A percentile compares a stretch with the other conserved stretches of the same genome.
Evolutionary conservation across 1,284 basidiomycete species (phyloP).

Genomic region (Microstroma glucosiphilum): DNA sequence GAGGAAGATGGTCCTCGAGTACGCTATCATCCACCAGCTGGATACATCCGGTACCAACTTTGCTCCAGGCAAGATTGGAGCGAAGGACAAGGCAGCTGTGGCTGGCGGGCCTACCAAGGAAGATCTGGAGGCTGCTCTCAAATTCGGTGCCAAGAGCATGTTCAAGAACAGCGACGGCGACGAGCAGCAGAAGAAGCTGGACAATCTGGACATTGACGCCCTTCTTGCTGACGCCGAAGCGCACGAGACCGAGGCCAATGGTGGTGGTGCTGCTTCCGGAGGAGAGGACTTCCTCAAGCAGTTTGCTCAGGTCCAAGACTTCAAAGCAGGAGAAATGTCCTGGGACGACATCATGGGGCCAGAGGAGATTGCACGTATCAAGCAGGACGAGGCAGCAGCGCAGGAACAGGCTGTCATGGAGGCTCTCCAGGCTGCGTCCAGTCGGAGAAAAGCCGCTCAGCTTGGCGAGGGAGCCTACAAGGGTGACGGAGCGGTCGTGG

Average conservation of each 20-base stretch:
- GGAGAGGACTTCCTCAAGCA: slow-evolving; percentile 93
- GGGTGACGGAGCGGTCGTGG: slow-evolving; percentile 12
- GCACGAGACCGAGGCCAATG: slow-evolving; percentile 77
- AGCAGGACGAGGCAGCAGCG: slow-evolving; percentile 59
- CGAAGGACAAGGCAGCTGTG: slow-evolving; percentile 53
- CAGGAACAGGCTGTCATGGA: slow-evolving; percentile 61
- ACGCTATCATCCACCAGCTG: slow-evolving; percentile 99
- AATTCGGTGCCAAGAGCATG: slow-evolving; percentile 98
- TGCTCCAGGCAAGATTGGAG: slow-evolving; percentile 58
- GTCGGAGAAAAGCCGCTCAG: slow-evolving; percentile 63
- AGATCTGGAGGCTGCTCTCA: slow-evolving; percentile 94
- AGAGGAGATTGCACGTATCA: slow-evolving; percentile 68
- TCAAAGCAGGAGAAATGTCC: slow-evolving; percentile 86
- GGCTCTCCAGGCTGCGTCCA: slow-evolving; percentile 54
- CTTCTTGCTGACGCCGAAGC: slow-evolving; percentile 94
- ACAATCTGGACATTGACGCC: slow-evolving; percentile 98
- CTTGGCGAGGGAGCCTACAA: slow-evolving; percentile 69
- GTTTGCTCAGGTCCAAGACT: slow-evolving; percentile 92
- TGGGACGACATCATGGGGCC: slow-evolving; percentile 99
- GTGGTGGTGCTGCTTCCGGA: slow-evolving; percentile 73
- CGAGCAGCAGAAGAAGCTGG: slow-evolving; percentile 86
- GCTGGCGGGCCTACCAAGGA: slow-evolving; percentile 88
- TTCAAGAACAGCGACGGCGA: slow-evolving; percentile 67
- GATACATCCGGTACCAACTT: slow-evolving; percentile 97
- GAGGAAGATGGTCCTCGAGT: slow-evolving; percentile 99